These are phyloP conservation scores for Starmerella potacharoeniae DNA, from an alignment of 805 yeast species.

Conservation along the genomic window DNA sequence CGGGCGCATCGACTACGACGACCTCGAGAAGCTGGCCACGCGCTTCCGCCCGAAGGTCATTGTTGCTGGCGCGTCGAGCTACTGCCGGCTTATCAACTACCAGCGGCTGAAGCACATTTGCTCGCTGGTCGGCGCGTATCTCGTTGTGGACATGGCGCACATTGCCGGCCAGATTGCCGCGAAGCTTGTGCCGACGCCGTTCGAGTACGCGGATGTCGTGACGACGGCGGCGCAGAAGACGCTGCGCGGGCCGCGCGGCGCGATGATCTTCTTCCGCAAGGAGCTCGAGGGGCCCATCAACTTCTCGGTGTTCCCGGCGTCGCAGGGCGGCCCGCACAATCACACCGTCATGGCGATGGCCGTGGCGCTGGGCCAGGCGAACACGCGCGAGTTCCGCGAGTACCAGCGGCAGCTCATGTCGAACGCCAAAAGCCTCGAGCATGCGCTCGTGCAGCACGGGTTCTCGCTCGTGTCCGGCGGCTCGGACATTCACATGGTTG, in stretches of 20 bases:
- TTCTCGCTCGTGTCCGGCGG: conserved; percentile 85
- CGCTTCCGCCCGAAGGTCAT: conserved; percentile 90
- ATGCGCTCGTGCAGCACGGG: conserved; percentile 55
- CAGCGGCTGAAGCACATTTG: conserved; percentile 91
- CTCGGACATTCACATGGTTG: conserved; percentile 93
- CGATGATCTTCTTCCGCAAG: conserved; percentile 95
- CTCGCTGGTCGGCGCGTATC: conserved; percentile 89
- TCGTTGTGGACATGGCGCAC: conserved; percentile 97
- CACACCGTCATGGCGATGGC: conserved; percentile 97
- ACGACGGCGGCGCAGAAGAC: conserved; percentile 99
- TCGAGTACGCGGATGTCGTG: conserved; percentile 92
- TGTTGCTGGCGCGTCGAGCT: conserved; percentile 97
- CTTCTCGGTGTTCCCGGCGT: conserved; percentile 98
- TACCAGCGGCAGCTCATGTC: conserved; percentile 79
- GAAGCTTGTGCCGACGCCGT: conserved; percentile 88
- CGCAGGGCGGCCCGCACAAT: conserved; percentile 99
- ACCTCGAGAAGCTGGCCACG: conserved; percentile 77
- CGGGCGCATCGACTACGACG: conserved; percentile 92
- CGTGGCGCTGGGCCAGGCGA: conserved; percentile 90
- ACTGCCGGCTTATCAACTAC: conserved; percentile 92
- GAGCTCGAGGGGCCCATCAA: conserved; percentile 91
- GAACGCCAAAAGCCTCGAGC: conserved; percentile 75
- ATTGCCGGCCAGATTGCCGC: conserved; percentile 94
- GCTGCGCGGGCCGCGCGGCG: conserved; percentile 98
- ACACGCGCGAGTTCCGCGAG: conserved; percentile 75